Evolutionary conservation across 2,329 filamentous ascomycete genomes (phyloP).

Genomic region (Furcasterigmium sp.): DNA sequence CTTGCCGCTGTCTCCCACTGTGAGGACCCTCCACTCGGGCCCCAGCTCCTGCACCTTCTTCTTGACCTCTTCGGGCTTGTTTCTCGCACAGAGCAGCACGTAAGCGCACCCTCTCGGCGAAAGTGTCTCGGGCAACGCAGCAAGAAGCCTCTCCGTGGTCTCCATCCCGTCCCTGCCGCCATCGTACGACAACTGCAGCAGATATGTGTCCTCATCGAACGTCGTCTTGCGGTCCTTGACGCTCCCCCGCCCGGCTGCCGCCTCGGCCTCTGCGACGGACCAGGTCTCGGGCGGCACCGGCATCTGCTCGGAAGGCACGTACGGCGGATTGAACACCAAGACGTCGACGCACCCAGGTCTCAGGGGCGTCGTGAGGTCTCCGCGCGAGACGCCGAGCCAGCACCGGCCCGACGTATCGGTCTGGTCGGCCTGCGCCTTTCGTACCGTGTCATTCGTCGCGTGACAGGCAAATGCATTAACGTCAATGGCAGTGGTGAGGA

Average conservation of each 20-base stretch:
- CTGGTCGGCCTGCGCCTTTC: slow-evolving; percentile 32
- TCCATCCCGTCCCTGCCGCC: slow-evolving; percentile 92
- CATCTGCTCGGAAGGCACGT: slow-evolving; percentile 79
- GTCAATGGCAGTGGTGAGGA: slow-evolving; percentile 75
- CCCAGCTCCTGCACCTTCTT: slow-evolving; percentile 41
- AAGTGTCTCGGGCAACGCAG: slow-evolving; percentile 60
- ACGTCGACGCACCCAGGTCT: slow-evolving; percentile 64
- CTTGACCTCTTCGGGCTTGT: slow-evolving; percentile 74
- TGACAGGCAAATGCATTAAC: slow-evolving; percentile 79
- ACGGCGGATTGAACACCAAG: slow-evolving; percentile 93
- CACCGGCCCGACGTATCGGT: slow-evolving; percentile 30
- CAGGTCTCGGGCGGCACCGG: slow-evolving; percentile 43
- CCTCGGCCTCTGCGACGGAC: slow-evolving; percentile 6
- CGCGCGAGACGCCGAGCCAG: slow-evolving; percentile 63
- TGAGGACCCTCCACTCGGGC: slow-evolving; percentile 64
- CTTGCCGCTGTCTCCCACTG: slow-evolving; percentile 77
- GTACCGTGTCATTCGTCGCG: slow-evolving; percentile 67
- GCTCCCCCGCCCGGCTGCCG: slow-evolving; percentile 12
- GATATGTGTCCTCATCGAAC: slow-evolving; percentile 77
- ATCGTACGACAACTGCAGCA: slow-evolving; percentile 82
- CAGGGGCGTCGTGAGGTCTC: slow-evolving; percentile 64
- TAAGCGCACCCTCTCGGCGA: slow-evolving; percentile 73
- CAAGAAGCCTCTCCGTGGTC: slow-evolving; percentile 75
- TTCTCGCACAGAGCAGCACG: slow-evolving; percentile 84
- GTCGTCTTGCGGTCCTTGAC: slow-evolving; percentile 23